These are phyloP conservation scores for Catharanthus roseus DNA, from an alignment of 257 asterid genomes.

Conservation along the genomic window DNA sequence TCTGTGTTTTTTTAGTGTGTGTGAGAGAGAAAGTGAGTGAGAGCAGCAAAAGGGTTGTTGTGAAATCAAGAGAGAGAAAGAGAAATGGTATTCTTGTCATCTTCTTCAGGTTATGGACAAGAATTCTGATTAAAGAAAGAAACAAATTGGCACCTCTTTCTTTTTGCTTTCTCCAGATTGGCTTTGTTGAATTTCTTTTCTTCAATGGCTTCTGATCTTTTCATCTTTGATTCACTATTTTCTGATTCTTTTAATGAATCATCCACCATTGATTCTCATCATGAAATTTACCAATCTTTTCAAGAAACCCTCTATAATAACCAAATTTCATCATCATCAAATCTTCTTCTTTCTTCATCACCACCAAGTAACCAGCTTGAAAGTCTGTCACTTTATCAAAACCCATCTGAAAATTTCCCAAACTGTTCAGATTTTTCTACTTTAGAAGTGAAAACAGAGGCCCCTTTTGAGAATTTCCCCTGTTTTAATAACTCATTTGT, in stretches of 20 bases:
- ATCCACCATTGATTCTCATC: constrained; percentile 22
- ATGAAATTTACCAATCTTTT: constrained; percentile 28
- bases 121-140: constrained; percentile 25
- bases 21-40: constrained; percentile 19
- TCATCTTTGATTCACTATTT: constrained; percentile 45
- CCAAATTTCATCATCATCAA: constrained; percentile 18
- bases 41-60: constrained; percentile 1
- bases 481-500: constrained; percentile 20
- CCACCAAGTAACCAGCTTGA: constrained; percentile 59
- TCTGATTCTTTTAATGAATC: constrained; percentile 50
- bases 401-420: constrained; percentile 16
- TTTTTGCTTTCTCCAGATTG: constrained; percentile 15
- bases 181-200: constrained; percentile 13
- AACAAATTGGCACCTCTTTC: constrained; percentile 10
- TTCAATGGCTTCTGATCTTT: constrained; percentile 68
- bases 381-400: constrained; percentile 38
- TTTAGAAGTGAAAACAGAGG: constrained; percentile 49
- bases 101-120: constrained; percentile 36
- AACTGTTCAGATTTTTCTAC: constrained; percentile 26
- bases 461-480: constrained; percentile 18
- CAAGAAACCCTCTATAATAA: constrained; percentile 19
- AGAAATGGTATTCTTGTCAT: constrained; percentile 46
- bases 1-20: constrained; percentile 3
- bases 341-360: constrained; percentile 44
- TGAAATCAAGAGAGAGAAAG: constrained; percentile 4